Base-by-base conservation (phyloP, 106 monocot genomes). In the Gastrodia elata region DNA sequence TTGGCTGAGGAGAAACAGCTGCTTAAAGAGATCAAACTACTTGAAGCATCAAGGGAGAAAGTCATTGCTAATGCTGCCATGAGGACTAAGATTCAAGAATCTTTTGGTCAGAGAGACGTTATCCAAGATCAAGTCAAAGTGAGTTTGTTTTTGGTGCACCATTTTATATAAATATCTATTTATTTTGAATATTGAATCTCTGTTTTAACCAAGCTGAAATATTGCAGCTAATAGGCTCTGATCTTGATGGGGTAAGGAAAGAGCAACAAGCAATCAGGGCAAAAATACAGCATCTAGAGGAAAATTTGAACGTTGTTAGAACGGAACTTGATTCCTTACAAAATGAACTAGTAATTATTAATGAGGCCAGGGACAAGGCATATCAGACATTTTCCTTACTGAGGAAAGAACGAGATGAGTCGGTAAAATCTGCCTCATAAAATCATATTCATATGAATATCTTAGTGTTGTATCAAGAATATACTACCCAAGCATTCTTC, bases 111-210 rank as follows among this genome's bases (percentile, higher is more conserved):
- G 65, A 92, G 74, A 78, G 89, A 88, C 64, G 83, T 79, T 59
- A 84, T 93, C 71, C 82, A 86, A 38, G 97, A 79, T 70, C 87
- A 91, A 75, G 86, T 88, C 36, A 98, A 98, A 73, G 97, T 98
- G 85, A 82, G 91, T 37, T 61, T 39, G 6, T 6, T 67, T 67
- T 67, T 67, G 67, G 37, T 67, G 67, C 39, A 64, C 22, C n/a
- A n/a, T 37, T 61, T 38, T 38, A 38, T 14, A 15, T 77, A 18
- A 18, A 44, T 28, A 14, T n/a, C 2, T 1, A 70, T 38, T 49
- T 25, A 39, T 64, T 20, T 57, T 28, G 35, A 58, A 36, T 68
- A n/a, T 35, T 25, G 34, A 69, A 69, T 69, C 4, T 39, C 2
- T 40, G 25, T 40, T 40, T 69, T 69, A 69, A 40, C 26, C 11